Evolutionary conservation across 75 land plant species (phyloP).

Genomic region (Picea glauca): DNA sequence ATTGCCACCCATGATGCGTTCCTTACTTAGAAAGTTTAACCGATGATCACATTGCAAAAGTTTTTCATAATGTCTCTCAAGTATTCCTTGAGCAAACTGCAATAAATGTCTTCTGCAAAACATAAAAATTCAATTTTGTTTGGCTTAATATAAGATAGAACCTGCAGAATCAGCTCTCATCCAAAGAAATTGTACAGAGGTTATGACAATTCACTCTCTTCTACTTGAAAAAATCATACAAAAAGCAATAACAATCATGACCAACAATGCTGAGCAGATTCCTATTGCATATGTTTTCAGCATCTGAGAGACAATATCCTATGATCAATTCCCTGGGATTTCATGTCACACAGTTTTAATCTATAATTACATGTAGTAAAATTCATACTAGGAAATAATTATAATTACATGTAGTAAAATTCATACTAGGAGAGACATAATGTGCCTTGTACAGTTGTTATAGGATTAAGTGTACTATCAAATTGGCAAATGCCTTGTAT

Average conservation of each 20-base stretch:
- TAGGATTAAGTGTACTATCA: too few species aligned
- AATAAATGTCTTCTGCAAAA: conserved; percentile 35
- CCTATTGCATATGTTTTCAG: background rate
- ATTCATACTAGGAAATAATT: background rate
- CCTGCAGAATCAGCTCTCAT: background rate
- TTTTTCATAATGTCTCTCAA: conserved; percentile 77
- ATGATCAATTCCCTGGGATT: background rate
- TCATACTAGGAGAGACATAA: background rate
- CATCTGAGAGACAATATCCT: background rate
- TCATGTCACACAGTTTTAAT: too few species aligned
- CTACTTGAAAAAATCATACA: background rate
- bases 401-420: background rate
- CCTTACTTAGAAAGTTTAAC: conserved; percentile 32
- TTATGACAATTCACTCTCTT: background rate
- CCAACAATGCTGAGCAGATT: background rate
- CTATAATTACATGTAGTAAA: background rate
- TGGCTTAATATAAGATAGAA: background rate
- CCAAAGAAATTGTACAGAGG: background rate
- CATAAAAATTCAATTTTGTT: background rate
- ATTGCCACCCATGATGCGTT: conserved; percentile 2
- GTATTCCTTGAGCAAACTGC: conserved; percentile 58
- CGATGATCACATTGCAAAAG: conserved; percentile 66
- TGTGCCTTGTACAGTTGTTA: too few species aligned
- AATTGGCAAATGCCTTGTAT: background rate
- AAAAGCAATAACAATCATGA: background rate